phyloP scores from a whole-genome alignment of 371 early-diverging fungal genomes.

The Mucor irregularis region DNA sequence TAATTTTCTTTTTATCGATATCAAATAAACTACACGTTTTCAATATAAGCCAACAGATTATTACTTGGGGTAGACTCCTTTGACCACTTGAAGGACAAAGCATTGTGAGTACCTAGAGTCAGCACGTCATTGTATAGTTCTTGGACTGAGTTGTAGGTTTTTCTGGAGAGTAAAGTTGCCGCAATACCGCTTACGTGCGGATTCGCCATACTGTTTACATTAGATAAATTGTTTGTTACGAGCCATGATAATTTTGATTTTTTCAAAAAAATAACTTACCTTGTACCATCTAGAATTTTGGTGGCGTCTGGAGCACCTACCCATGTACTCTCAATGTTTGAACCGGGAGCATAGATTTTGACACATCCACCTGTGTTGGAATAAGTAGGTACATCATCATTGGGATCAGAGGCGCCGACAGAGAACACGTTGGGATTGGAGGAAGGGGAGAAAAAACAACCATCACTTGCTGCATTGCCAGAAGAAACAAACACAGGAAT shows the following conservation, averaged over 20 bases:
- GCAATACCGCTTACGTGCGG: constrained; percentile 68
- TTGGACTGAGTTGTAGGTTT: constrained; percentile 9
- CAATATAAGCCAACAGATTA: constrained; percentile 11
- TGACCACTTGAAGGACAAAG: constrained; percentile 6
- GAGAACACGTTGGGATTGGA: constrained; percentile 62
- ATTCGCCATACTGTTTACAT: constrained; percentile 72
- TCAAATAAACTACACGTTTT: not conserved
- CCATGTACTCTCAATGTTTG: constrained; percentile 57
- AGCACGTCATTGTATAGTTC: constrained; percentile 23
- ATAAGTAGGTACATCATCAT: constrained; percentile 51
- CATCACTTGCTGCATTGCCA: constrained; percentile 65
- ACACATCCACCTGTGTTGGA: constrained; percentile 61
- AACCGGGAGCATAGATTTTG: constrained; percentile 54
- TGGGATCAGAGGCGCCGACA: constrained; percentile 60
- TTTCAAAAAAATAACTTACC: constrained; percentile 21
- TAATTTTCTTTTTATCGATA: not conserved
- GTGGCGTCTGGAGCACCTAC: constrained; percentile 36
- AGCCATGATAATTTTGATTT: not conserved
- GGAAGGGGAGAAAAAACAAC: constrained; percentile 73
- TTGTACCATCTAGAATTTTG: constrained; percentile 65
- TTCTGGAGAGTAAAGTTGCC: constrained; percentile 42
- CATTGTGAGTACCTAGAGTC: constrained; percentile 15
- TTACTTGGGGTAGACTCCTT: not conserved
- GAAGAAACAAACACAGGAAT: constrained; percentile 68
- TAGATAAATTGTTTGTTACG: not conserved